Evolutionary conservation across 805 yeast species (phyloP), one percentile per base, ranked within the genome.

Genomic region (Candida silvatica): DNA sequence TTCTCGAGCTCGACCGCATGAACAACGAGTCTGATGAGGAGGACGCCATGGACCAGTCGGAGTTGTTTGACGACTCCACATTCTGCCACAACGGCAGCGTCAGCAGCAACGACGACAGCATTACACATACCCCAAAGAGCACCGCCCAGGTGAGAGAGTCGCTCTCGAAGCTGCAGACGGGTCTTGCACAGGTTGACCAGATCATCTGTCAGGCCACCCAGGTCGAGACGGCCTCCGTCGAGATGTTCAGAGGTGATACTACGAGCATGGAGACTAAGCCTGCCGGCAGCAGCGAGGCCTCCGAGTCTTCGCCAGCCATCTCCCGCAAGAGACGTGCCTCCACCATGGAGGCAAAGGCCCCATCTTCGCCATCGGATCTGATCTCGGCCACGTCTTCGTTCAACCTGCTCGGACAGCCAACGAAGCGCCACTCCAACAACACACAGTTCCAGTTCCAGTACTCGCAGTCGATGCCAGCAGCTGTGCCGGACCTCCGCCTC

Each of bases 141-240:
- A 18, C 24, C 17, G 30, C 20, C 23, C 17, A 19, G 26, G n/a
- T 18, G 18, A 15, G n/a, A 5, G 26, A 33, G 24, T 8, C 31
- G 2, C 8, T 33, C 9, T 19, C 31, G 4, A 17, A 33, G n/a
- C 12, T 33, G 18, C 41, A 50, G 12, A 53, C 56, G 6, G 58
- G 57, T 9, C 41, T 49, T 18, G 58, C 51, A 34, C 49, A 50
- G 18, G 58, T 53, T 30, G 58, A 53, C 38, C 43, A 49, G 24
- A 42, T 53, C 30, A 52, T 53, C 12, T 46, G 39, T 14, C 58
- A 51, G 31, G 35, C 46, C 24, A 43, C 19, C 7, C 29, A n/a
- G 6, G 9, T 14, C 17, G 32, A 30, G 8, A 12, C 11, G 7
- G 23, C 12, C 20, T 28, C 16, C 6, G 12, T 11, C 18, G 16